Conservation (phyloP, 164 flowering plant species). For the Berberis vulgaris region DNA sequence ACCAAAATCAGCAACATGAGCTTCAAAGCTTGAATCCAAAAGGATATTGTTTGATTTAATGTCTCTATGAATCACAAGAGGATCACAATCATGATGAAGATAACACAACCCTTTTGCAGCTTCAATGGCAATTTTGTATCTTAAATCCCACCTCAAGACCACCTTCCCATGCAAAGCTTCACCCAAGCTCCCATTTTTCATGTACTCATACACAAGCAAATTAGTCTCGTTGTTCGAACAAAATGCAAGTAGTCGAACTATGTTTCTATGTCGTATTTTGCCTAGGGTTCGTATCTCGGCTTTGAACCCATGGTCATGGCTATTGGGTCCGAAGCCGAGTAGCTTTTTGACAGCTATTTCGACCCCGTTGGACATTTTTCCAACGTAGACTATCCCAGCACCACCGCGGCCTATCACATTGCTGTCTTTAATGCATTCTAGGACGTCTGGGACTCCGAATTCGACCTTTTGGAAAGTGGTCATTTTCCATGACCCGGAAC, state of each 20-base stretch:
- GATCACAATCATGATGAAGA: conserved; percentile 70
- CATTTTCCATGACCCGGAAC: conserved; percentile 59
- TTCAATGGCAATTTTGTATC: conserved; percentile 60
- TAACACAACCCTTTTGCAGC: conserved; percentile 68
- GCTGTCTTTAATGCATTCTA: conserved; percentile 76
- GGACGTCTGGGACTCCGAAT: conserved; percentile 50
- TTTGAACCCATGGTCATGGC: conserved; percentile 69
- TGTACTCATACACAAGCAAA: conserved; percentile 69
- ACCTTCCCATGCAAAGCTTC: conserved; percentile 58
- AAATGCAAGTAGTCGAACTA: conserved; percentile 70
- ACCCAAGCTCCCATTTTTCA: conserved; percentile 74
- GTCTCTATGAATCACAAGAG: conserved; percentile 62
- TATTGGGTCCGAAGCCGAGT: conserved; percentile 38
- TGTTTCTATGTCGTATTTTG: conserved; percentile 80
- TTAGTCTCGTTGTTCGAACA: conserved; percentile 68
- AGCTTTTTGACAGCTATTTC: conserved; percentile 79
- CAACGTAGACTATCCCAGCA: conserved; percentile 82
- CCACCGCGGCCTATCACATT: conserved; percentile 89
- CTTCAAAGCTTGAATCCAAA: conserved; percentile 57
- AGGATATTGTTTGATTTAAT: conserved; percentile 76
- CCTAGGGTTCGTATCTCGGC: conserved; percentile 88
- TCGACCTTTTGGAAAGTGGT: conserved; percentile 70
- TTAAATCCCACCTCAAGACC: conserved; percentile 50
- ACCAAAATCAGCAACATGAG: conserved; percentile 90
- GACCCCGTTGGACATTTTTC: conserved; percentile 62